Conservation (phyloP, 495 filamentous ascomycete species). For the Zalerion maritima region DNA sequence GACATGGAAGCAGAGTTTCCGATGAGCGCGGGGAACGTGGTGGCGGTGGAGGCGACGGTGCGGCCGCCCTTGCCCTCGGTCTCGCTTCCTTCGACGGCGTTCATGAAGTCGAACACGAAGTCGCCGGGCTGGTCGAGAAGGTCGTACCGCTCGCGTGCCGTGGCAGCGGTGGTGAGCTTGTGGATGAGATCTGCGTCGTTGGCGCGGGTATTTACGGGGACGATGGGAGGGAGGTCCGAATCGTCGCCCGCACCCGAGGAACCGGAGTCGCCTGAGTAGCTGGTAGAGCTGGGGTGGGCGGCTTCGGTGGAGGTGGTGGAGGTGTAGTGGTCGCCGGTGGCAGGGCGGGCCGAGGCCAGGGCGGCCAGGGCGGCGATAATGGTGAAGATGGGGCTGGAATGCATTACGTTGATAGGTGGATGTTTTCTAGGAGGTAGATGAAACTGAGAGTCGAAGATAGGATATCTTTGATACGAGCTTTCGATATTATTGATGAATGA, state of each 20-base stretch:
- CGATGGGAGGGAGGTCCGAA: neutral
- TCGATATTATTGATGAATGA: no score
- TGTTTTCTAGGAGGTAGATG: slow-evolving; percentile 3
- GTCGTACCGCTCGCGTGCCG: slow-evolving; percentile 12
- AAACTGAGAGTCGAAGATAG: slow-evolving; percentile 3
- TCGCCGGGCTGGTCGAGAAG: slow-evolving; percentile 16
- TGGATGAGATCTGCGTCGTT: slow-evolving; percentile 14
- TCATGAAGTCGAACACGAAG: slow-evolving; percentile 27
- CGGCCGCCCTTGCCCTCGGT: slow-evolving; percentile 19
- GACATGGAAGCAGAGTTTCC: slow-evolving; percentile 19
- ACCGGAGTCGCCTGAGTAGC: slow-evolving; percentile 2
- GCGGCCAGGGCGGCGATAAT: slow-evolving; percentile 14
- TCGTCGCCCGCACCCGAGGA: slow-evolving; percentile 2
- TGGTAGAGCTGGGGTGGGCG: neutral
- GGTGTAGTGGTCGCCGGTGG: neutral
- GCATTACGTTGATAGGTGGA: slow-evolving; percentile 7
- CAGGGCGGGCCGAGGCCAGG: slow-evolving; percentile 2
- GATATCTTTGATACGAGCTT: no score
- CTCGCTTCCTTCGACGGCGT: slow-evolving; percentile 8
- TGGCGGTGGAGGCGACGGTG: slow-evolving; percentile 21
- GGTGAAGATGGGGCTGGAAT: no score
- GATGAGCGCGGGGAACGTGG: slow-evolving; percentile 28
- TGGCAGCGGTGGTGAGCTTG: slow-evolving; percentile 8
- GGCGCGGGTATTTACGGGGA: slow-evolving; percentile 9
- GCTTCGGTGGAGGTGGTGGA: neutral